Percentiles rank a stretch among this genome's conserved stretches.
Evolutionary conservation across 371 early-diverging fungal species (phyloP).

Genomic region (Circinella umbellata): DNA sequence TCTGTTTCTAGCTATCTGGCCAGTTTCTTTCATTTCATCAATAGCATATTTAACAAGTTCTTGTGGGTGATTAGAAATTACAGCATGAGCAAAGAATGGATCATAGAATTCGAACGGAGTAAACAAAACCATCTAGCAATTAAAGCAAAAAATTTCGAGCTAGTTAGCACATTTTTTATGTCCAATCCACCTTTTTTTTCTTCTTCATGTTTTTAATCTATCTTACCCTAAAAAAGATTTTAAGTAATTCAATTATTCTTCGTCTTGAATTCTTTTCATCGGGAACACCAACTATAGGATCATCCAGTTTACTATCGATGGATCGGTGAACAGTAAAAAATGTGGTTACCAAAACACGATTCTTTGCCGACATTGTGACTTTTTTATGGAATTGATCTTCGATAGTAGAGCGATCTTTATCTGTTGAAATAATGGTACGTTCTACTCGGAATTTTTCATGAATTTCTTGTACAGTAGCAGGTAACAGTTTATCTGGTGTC

Average conservation of each 20-base stretch:
- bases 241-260: constrained; percentile 22
- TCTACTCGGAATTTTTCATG: not conserved
- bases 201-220: too few species aligned
- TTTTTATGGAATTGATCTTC: not conserved
- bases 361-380: not conserved
- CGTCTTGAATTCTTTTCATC: not conserved
- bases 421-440: not conserved
- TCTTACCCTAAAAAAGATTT: constrained; percentile 39
- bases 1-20: constrained; percentile 35
- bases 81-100: constrained; percentile 42
- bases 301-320: not conserved
- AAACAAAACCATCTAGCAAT: constrained; percentile 54
- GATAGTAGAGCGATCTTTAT: not conserved
- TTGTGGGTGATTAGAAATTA: constrained; percentile 41
- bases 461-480: not conserved
- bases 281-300: not conserved
- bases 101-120: constrained; percentile 58
- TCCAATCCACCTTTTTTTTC: too few species aligned
- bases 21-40: constrained; percentile 18
- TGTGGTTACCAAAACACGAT: not conserved
- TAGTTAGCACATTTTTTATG: too few species aligned
- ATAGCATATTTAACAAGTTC: constrained; percentile 21
- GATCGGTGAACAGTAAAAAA: not conserved
- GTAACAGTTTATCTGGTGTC: not conserved
- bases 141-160: not conserved